phyloP scores from a whole-genome alignment of 306 rosid genomes.

The Cucurbita argyrosperma region DNA sequence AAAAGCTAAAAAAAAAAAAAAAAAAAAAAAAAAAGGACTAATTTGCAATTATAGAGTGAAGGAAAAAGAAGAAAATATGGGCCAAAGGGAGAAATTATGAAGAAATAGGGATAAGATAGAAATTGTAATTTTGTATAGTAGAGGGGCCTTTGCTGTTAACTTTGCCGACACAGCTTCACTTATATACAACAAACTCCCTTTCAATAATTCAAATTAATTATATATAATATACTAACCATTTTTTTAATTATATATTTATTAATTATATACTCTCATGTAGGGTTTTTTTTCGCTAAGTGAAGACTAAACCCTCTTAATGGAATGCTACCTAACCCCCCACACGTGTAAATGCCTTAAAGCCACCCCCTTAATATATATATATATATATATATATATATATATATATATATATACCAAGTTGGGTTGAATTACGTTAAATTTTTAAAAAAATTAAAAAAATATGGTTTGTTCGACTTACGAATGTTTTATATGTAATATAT shows the following conservation, averaged over 20 bases:
- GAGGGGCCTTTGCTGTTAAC: slow-evolving; percentile 17
- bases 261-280: no score
- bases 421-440: no score
- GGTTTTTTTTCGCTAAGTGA: neutral
- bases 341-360: no score
- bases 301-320: slow-evolving; percentile 9
- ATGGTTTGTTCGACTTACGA: no score
- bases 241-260: no score
- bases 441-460: no score
- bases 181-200: neutral
- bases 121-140: neutral
- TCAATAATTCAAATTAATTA: neutral
- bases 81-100: neutral
- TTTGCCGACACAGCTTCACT: slow-evolving; percentile 29
- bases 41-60: neutral
- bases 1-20: neutral
- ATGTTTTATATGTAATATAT: no score
- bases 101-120: neutral
- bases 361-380: no score
- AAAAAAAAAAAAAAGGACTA: neutral
- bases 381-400: neutral
- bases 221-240: neutral
- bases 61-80: neutral
- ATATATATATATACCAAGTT: no score
- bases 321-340: slow-evolving; percentile 27